These are phyloP conservation scores for Tetracentron sinense DNA, from an alignment of 164 flowering plant genomes.

Conservation along the genomic window DNA sequence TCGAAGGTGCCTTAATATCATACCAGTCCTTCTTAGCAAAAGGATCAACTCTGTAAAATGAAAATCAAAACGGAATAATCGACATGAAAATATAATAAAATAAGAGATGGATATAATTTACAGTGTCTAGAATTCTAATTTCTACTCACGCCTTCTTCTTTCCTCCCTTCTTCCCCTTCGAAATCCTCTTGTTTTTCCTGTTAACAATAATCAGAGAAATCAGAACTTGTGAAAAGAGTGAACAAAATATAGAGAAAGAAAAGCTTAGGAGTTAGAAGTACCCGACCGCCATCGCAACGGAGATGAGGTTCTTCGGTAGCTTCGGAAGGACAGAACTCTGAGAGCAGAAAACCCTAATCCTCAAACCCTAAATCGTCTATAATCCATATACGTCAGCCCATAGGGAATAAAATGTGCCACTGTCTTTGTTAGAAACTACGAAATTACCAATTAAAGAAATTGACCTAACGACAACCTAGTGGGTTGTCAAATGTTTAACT, in stretches of 20 bases:
- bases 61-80: background rate
- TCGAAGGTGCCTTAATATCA: slow-evolving; percentile 77
- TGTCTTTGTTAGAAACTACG: background rate
- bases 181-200: slow-evolving; percentile 97
- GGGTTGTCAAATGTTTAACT: background rate
- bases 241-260: background rate
- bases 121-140: background rate
- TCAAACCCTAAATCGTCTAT: background rate
- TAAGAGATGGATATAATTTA: background rate
- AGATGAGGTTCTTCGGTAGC: background rate
- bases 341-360: background rate
- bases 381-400: background rate
- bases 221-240: background rate
- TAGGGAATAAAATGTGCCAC: background rate
- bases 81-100: background rate
- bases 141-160: slow-evolving; percentile 88
- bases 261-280: background rate
- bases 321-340: background rate
- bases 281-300: slow-evolving; percentile 29
- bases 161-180: slow-evolving; percentile 94
- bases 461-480: background rate
- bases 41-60: slow-evolving; percentile 56
- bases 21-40: slow-evolving; percentile 95
- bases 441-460: background rate
- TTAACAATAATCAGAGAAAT: background rate